These are phyloP conservation scores for Sporothrix euskadiensis DNA, from an alignment of 2,329 filamentous ascomycete species.

Conservation along the genomic window DNA sequence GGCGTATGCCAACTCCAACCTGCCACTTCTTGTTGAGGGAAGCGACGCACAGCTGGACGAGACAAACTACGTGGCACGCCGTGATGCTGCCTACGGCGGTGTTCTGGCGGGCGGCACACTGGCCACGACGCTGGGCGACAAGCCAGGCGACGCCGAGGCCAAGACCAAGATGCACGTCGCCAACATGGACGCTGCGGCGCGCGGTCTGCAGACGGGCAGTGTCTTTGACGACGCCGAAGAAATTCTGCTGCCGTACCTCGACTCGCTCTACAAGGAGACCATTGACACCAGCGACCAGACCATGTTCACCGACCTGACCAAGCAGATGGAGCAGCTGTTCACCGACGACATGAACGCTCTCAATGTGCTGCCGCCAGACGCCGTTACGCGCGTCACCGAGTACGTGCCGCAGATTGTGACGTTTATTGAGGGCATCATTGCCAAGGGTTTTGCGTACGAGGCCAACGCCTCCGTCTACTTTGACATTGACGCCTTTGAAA, in stretches of 20 bases:
- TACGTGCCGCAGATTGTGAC: constrained; percentile 61
- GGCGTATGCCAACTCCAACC: constrained; percentile 35
- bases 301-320: constrained; percentile 67
- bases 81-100: constrained; percentile 33
- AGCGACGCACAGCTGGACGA: constrained; percentile 21
- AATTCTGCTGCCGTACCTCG: constrained; percentile 64
- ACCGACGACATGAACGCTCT: constrained; percentile 66
- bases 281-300: constrained; percentile 62
- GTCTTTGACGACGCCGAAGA: constrained; percentile 64
- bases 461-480: constrained; percentile 70
- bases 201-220: constrained; percentile 34
- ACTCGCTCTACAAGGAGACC: constrained; percentile 56
- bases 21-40: constrained; percentile 32
- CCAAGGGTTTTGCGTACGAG: constrained; percentile 65
- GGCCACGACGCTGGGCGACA: constrained; percentile 29
- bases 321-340: constrained; percentile 67
- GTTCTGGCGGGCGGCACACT: constrained; percentile 34
- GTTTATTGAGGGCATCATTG: constrained; percentile 67
- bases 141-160: constrained; percentile 36
- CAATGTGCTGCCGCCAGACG: constrained; percentile 65
- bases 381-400: constrained; percentile 67
- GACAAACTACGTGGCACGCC: constrained; percentile 32
- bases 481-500: constrained; percentile 68
- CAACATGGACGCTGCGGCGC: constrained; percentile 35
- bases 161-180: constrained; percentile 36